Percentiles rank a stretch among this genome's conserved stretches.
These are phyloP conservation scores for Pichia sp. DNA, from an alignment of 1,139 yeast species.

Conservation along the genomic window DNA sequence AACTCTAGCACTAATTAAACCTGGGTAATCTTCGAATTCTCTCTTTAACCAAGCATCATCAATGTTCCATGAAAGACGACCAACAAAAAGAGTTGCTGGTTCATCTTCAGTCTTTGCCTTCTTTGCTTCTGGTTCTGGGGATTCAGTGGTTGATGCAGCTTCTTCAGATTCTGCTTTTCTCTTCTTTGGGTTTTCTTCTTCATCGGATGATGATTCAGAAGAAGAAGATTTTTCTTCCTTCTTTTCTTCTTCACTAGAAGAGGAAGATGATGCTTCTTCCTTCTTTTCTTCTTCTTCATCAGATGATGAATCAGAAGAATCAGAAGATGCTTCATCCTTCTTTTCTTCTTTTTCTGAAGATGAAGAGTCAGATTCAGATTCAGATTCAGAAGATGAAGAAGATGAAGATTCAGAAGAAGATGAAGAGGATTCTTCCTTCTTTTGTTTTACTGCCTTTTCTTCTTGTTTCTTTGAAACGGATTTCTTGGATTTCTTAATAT, in stretches of 20 bases:
- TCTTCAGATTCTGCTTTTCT: constrained; percentile 24
- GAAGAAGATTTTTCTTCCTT: constrained; percentile 18
- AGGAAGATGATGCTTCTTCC: constrained; percentile 16
- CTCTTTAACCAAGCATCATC: constrained; percentile 90
- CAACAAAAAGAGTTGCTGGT: constrained; percentile 89
- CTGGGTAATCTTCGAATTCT: constrained; percentile 80
- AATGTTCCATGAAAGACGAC: constrained; percentile 94
- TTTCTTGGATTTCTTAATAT: constrained; percentile 26
- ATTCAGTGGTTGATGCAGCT: constrained; percentile 30
- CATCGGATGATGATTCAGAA: constrained; percentile 11
- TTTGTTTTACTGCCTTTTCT: constrained; percentile 18
- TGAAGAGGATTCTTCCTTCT: constrained; percentile 21
- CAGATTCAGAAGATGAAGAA: constrained; percentile 17
- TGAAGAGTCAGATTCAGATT: constrained; percentile 20
- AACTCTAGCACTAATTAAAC: constrained; percentile 84
- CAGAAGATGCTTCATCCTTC: constrained; percentile 21
- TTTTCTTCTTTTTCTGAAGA: constrained; percentile 27
- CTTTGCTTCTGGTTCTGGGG: constrained; percentile 31
- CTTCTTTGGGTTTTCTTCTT: constrained; percentile 7
- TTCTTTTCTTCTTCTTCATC: constrained; percentile 25
- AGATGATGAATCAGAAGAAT: constrained; percentile 19
- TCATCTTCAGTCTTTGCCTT: constrained; percentile 37
- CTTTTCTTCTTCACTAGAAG: constrained; percentile 15
- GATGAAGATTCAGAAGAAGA: constrained; percentile 23
- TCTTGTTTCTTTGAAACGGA: constrained; percentile 27